Conservation (phyloP, 495 filamentous ascomycete genomes). For the Elaphomyces granulatus region DNA sequence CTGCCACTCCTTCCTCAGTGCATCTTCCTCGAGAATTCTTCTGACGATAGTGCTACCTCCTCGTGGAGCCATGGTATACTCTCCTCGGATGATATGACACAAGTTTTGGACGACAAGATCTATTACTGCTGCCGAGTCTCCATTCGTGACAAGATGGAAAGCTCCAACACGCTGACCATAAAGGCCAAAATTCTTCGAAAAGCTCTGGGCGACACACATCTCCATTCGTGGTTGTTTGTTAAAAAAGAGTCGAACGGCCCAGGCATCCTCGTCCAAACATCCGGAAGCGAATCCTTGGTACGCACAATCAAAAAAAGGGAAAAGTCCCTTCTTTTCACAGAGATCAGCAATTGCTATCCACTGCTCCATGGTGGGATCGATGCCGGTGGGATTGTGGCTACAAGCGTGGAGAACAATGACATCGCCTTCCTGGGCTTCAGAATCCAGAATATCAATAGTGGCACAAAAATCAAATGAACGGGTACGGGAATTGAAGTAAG, state of each 20-base stretch:
- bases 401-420: constrained; percentile 38
- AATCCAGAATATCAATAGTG: constrained; percentile 33
- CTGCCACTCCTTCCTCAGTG: constrained; percentile 33
- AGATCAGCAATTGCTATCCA: constrained; percentile 38
- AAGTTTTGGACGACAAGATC: constrained; percentile 30
- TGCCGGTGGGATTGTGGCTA: constrained; percentile 42
- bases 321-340: constrained; percentile 35
- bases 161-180: constrained; percentile 39
- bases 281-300: constrained; percentile 46
- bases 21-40: constrained; percentile 27
- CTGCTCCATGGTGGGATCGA: constrained; percentile 38
- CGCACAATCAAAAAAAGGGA: constrained; percentile 43
- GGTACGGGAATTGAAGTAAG: constrained; percentile 33
- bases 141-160: constrained; percentile 32
- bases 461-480: constrained; percentile 33
- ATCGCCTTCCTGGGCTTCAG: constrained; percentile 28
- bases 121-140: constrained; percentile 18
- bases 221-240: constrained; percentile 35
- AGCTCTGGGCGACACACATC: constrained; percentile 37
- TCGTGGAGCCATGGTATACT: constrained; percentile 35
- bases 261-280: constrained; percentile 36
- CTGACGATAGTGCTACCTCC: constrained; percentile 37
- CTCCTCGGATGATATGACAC: constrained; percentile 32
- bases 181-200: constrained; percentile 43
- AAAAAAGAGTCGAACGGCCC: constrained; percentile 40